phyloP scores from a whole-genome alignment of 202 grass and related monocot genomes.

The Tripidium arundinaceum region DNA sequence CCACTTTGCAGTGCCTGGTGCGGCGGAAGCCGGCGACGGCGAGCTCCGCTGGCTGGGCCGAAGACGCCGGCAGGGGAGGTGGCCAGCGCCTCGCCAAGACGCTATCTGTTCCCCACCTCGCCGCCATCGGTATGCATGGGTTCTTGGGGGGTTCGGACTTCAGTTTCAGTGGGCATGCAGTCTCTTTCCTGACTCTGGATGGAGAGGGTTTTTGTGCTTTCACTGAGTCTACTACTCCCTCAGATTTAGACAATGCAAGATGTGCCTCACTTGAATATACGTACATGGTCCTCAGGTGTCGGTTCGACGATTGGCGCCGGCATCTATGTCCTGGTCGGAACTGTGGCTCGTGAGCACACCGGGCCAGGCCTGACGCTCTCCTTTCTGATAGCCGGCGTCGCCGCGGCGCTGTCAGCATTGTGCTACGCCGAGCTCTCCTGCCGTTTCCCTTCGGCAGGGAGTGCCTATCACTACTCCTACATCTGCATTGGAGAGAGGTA shows the following conservation, averaged over 20 bases:
- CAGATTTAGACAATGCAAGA: background rate
- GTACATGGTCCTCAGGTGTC: slow-evolving; percentile 41
- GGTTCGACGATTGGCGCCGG: slow-evolving; percentile 79
- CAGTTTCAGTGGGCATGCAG: background rate
- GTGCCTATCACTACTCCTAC: slow-evolving; percentile 91
- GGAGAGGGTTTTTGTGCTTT: background rate
- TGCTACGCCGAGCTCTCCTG: slow-evolving; percentile 88
- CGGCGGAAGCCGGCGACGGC: slow-evolving; percentile 45
- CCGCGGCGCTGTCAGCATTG: slow-evolving; percentile 76
- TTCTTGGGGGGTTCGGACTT: background rate
- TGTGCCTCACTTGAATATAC: background rate
- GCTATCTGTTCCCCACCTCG: slow-evolving; percentile 62
- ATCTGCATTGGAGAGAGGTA: slow-evolving; percentile 97
- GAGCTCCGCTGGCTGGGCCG: background rate
- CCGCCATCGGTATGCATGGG: slow-evolving; percentile 49
- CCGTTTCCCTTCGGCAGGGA: slow-evolving; percentile 84
- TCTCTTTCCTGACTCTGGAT: background rate
- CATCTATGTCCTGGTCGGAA: slow-evolving; percentile 88
- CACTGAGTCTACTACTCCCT: background rate
- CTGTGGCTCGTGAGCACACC: slow-evolving; percentile 80
- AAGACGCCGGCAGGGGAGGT: background rate
- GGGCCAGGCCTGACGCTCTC: slow-evolving; percentile 70
- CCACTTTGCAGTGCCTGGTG: slow-evolving; percentile 33
- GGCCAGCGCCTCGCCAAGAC: slow-evolving; percentile 51
- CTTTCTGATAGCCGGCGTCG: slow-evolving; percentile 83